Conservation (phyloP, 495 filamentous ascomycete genomes). For the Penicillium macrosclerotiorum region DNA sequence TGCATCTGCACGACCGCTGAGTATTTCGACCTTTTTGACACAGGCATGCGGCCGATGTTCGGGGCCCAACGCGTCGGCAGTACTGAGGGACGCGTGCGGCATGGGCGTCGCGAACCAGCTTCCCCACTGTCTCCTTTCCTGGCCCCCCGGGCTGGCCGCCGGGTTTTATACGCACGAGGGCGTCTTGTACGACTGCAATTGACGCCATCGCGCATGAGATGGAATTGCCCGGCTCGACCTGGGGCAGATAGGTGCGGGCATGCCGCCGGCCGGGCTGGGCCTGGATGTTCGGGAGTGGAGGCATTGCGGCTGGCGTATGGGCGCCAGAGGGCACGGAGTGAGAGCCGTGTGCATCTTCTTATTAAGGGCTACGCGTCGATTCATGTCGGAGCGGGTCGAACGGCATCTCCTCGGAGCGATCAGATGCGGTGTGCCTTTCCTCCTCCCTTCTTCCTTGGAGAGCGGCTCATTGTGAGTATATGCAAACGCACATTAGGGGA, state of each 20-base stretch:
- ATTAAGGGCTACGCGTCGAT: conserved; percentile 25
- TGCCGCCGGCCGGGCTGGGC: conserved; percentile 29
- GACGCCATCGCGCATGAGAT: conserved; percentile 44
- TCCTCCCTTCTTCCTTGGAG: too few relatives aligned
- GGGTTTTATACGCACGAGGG: conserved; percentile 45
- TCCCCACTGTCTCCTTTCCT: conserved; percentile 40
- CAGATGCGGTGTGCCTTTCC: too few relatives aligned
- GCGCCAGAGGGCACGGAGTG: conserved; percentile 7
- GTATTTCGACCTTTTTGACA: too few relatives aligned
- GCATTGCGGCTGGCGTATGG: conserved; percentile 8
- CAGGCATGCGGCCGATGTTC: too few relatives aligned
- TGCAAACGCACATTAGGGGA: too few relatives aligned
- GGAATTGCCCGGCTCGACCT: conserved; percentile 26
- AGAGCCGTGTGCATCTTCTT: conserved; percentile 20
- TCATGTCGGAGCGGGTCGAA: background rate
- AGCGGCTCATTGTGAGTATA: too few relatives aligned
- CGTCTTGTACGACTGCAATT: conserved; percentile 39
- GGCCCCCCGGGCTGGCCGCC: conserved; percentile 32
- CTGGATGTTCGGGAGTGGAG: conserved; percentile 35
- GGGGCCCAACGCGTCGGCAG: conserved; percentile 44
- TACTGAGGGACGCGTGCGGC: conserved; percentile 27
- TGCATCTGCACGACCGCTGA: too few relatives aligned
- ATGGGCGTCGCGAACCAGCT: conserved; percentile 48
- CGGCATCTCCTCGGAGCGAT: too few relatives aligned
- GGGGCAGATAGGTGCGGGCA: conserved; percentile 24